Base-by-base conservation (phyloP, 768 basidiomycete species). In the Rossbeevera mucosa region DNA sequence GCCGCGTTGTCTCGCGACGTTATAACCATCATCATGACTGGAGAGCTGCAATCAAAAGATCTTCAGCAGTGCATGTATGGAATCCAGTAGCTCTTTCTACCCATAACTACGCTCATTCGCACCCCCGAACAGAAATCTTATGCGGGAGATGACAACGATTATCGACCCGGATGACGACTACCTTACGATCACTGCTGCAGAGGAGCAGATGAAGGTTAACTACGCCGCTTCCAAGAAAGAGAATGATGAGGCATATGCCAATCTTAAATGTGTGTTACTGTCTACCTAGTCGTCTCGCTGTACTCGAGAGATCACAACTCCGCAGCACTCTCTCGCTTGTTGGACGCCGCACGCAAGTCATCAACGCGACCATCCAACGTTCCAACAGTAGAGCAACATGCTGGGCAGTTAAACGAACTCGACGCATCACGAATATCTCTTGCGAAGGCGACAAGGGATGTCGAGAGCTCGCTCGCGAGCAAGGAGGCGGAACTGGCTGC, bases 101-200 rank as follows among this genome's bases (percentile, higher is more conserved):
- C 56, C 12, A 16, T 5, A 7, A 25, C 7, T 7, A 13, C 13
- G 33, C 12, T 31, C 3, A n/a, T 44, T 64, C 22, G 24, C 11
- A n/a, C 44, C 41, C 7, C 14, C 13, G 30, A 44, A 30, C 54
- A 89, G 87, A 45, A 82, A 83, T 57, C 79, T 84, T 16, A 81
- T 89, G 43, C 77, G 76, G 56, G 83, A 82, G 54, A 86, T 90
- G 79, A 72, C 79, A 28, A 76, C 79, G 4, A 82, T 89, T 52
- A 86, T 91, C 50, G 83, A 88, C 60, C 86, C 87, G 11, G 83
- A 86, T 40, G 86, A 89, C 48, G 89, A 91, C 66, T 89, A 82
- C 63, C 70, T 85, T 52, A 84, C 85, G 12, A 87, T 91, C 45
- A 81, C 83, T 14, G 80, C 78, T 7, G 83, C 87, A 7, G 86